These are phyloP conservation scores for Sporothrix inflata DNA, from an alignment of 2,329 filamentous ascomycete genomes.

Conservation along the genomic window DNA sequence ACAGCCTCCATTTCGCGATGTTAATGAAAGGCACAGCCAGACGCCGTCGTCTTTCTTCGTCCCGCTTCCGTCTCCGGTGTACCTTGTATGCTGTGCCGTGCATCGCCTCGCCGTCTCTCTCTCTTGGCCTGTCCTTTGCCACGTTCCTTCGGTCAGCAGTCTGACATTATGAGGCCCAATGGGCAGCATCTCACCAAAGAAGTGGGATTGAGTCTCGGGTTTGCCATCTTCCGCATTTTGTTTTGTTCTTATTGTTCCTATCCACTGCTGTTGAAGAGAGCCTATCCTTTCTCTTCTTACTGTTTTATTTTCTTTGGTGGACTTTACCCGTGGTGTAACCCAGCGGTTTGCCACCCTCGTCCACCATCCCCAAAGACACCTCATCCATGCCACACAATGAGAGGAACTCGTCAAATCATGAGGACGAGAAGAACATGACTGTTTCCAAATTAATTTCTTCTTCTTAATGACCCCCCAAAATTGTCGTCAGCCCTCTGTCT, in stretches of 20 bases:
- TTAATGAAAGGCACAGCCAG: not conserved
- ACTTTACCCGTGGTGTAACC: conserved; percentile 7
- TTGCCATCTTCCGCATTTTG: not conserved
- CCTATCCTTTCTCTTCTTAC: not conserved
- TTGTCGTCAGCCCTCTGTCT: not conserved
- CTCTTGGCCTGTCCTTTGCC: conserved; percentile 6
- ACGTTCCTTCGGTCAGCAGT: conserved; percentile 4
- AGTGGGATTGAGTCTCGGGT: not conserved
- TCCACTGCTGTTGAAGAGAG: too few species aligned
- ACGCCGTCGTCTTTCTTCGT: not conserved
- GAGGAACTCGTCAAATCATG: not conserved
- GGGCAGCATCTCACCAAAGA: not conserved
- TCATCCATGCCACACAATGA: not conserved
- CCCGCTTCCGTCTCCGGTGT: not conserved
- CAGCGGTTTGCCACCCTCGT: not conserved
- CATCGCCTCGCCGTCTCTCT: not conserved
- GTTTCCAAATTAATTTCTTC: not conserved
- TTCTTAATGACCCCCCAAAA: not conserved
- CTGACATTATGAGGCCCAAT: not conserved
- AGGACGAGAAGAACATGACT: not conserved
- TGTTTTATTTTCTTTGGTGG: not conserved
- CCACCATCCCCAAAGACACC: too few species aligned
- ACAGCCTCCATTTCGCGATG: not conserved
- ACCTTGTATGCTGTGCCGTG: not conserved
- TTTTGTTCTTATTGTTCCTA: too few species aligned